Evolutionary conservation across 2,329 filamentous ascomycete genomes (phyloP), one percentile per base, ranked within the genome.

Genomic region (Fusarium nematophilum): DNA sequence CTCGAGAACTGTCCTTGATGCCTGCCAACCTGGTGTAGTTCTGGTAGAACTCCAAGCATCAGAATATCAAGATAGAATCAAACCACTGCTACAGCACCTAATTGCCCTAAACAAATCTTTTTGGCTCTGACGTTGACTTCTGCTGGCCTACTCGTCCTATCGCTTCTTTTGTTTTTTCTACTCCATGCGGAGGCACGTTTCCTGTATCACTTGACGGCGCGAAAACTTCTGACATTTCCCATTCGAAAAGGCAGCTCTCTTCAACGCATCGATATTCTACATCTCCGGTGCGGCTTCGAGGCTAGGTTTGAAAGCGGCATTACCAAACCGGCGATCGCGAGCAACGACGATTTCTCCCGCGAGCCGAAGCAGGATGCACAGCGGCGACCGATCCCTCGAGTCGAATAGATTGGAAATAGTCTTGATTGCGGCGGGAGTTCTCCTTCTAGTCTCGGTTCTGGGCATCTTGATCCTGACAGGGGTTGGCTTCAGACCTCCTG

Each of bases 371-470:
- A 62, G 18, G 36, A 73, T 73, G 71, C 27, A 68, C 39, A 48
- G 70, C 40, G 26, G 45, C 36, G 51, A 56, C 18, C 65, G 55
- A 25, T 63, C 66, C 27, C 33, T 71, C 34, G 69, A 74, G n/a
- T 58, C 69, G 27, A 70, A 59, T 48, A 67, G 68, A 36, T 51
- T 74, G 29, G 74, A 77, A 59, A 74, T 77, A 37, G 44, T 72
- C 30, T 58, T 76, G 21, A 59, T 78, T 21, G 73, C 75, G 10
- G 52, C 68, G 11, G 69, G 67, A 10, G 69, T 74, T 37, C 58
- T 78, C 29, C 34, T 73, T 13, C 67, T 77, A 21, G 73, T 76
- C 13, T 64, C 61, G 13, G 56, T 73, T 6, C 63, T 78, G 13
- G 67, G 66, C 17, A 53, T 73, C n/a, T 46, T 76, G 18, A 66